phyloP scores from a whole-genome alignment of 2,329 filamentous ascomycete genomes.

The Ophiostoma quercus region DNA sequence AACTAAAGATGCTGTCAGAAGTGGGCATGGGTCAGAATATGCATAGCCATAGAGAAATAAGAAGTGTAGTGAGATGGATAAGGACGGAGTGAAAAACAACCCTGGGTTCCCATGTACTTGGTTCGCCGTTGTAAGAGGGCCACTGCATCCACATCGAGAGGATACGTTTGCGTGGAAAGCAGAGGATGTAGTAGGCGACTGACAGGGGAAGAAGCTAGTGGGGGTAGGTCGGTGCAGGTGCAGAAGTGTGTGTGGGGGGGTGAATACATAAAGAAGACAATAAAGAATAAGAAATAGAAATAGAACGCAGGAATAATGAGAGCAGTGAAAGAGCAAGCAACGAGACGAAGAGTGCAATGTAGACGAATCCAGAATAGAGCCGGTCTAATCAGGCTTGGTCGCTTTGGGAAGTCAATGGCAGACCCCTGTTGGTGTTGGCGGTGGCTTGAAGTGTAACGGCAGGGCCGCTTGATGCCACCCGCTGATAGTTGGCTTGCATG shows the following conservation, averaged over 20 bases:
- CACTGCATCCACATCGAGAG: conserved; percentile 6
- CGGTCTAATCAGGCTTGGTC: conserved; percentile 8
- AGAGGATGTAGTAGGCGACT: not conserved
- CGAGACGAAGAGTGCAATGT: not conserved
- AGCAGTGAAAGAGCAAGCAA: too few species aligned
- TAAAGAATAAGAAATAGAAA: conserved; percentile 4
- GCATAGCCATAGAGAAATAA: not conserved
- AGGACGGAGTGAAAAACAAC: not conserved
- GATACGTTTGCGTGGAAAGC: conserved; percentile 14
- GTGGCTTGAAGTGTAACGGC: conserved; percentile 6
- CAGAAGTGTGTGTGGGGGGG: conserved; percentile 21
- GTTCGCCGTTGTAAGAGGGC: not conserved
- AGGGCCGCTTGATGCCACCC: conserved; percentile 6
- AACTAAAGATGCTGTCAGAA: not conserved
- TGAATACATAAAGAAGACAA: conserved; percentile 2
- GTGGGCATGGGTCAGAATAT: not conserved
- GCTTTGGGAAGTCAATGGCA: not conserved
- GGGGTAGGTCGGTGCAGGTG: not conserved
- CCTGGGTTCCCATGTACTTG: conserved; percentile 9
- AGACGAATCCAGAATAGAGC: conserved; percentile 7
- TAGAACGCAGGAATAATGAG: not conserved
- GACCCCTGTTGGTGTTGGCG: not conserved
- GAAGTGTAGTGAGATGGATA: not conserved
- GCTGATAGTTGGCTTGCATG: conserved; percentile 7
- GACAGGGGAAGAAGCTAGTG: conserved; percentile 14